phyloP scores from a whole-genome alignment of 352 stramenopile species.

The Globisporangium abappressorium region DNA sequence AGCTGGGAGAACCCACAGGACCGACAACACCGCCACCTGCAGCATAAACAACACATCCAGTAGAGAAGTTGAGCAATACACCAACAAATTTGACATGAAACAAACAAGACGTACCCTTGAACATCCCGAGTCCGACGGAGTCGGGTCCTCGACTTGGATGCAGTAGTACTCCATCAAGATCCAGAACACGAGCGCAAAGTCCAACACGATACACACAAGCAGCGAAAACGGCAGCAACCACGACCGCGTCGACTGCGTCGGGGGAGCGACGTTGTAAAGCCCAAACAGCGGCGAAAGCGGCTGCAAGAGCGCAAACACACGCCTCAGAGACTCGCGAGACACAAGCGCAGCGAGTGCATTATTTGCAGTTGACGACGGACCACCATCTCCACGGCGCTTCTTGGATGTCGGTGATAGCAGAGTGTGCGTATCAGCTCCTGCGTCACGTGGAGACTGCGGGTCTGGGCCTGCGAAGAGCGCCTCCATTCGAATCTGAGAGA shows the following conservation, averaged over 20 bases:
- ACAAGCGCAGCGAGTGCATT: slow-evolving; percentile 17
- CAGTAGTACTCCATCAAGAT: slow-evolving; percentile 85
- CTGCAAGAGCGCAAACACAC: slow-evolving; percentile 31
- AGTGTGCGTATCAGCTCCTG: slow-evolving; percentile 14
- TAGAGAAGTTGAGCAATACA: slow-evolving; percentile 13
- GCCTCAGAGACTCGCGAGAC: slow-evolving; percentile 12
- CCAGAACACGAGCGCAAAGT: slow-evolving; percentile 68
- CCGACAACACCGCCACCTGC: slow-evolving; percentile 57
- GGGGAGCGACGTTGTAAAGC: slow-evolving; percentile 43
- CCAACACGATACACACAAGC: slow-evolving; percentile 61
- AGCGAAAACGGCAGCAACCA: slow-evolving; percentile 48
- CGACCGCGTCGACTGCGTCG: slow-evolving; percentile 9
- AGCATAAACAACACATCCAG: slow-evolving; percentile 6
- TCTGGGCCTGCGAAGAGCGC: slow-evolving; percentile 50
- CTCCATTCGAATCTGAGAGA: slow-evolving; percentile 77
- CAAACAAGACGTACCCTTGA: slow-evolving; percentile 49
- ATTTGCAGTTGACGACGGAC: slow-evolving; percentile 10
- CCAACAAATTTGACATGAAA: neutral
- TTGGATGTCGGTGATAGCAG: slow-evolving; percentile 20
- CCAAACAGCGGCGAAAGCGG: slow-evolving; percentile 62
- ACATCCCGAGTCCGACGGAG: slow-evolving; percentile 61
- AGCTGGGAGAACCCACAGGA: slow-evolving; percentile 56
- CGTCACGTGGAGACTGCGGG: slow-evolving; percentile 11
- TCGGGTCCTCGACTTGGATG: slow-evolving; percentile 82
- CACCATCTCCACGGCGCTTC: neutral